These are phyloP conservation scores for Fusarium torulosum DNA, from an alignment of 2,329 filamentous ascomycete genomes.

Conservation along the genomic window DNA sequence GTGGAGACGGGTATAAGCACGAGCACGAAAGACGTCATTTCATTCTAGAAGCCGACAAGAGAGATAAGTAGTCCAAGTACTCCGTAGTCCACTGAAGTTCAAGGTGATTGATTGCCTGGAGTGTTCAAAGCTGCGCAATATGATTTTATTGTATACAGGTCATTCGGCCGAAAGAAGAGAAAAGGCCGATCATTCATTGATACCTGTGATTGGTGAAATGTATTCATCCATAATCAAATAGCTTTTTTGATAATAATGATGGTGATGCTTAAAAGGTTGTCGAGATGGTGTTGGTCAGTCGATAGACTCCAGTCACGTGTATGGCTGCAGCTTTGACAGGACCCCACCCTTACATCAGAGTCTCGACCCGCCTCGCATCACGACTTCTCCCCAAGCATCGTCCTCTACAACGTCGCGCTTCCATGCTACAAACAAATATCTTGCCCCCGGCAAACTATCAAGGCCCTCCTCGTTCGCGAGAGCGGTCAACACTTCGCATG, in stretches of 20 bases:
- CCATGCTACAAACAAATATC: constrained; percentile 39
- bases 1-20: constrained; percentile 29
- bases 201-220: no score
- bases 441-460: neutral
- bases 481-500: neutral
- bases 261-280: no score
- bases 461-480: neutral
- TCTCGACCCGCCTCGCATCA: constrained; percentile 5
- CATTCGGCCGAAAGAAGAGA: no score
- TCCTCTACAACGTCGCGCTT: constrained; percentile 42
- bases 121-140: neutral
- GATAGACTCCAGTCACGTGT: constrained; percentile 15
- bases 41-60: constrained; percentile 45
- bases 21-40: constrained; percentile 39
- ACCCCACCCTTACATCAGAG: constrained; percentile 8
- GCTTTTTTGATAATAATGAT: no score
- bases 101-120: constrained; percentile 1
- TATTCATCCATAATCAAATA: no score
- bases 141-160: no score
- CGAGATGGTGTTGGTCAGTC: no score
- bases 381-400: constrained; percentile 29
- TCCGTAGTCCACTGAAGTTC: neutral
- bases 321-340: neutral
- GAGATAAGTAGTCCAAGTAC: constrained; percentile 1
- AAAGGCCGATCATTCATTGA: no score